Percentiles rank a stretch among this genome's conserved stretches.
Evolutionary conservation across 2,329 filamentous ascomycete genomes (phyloP).

Genomic region (Hymenoscyphus infarciens): DNA sequence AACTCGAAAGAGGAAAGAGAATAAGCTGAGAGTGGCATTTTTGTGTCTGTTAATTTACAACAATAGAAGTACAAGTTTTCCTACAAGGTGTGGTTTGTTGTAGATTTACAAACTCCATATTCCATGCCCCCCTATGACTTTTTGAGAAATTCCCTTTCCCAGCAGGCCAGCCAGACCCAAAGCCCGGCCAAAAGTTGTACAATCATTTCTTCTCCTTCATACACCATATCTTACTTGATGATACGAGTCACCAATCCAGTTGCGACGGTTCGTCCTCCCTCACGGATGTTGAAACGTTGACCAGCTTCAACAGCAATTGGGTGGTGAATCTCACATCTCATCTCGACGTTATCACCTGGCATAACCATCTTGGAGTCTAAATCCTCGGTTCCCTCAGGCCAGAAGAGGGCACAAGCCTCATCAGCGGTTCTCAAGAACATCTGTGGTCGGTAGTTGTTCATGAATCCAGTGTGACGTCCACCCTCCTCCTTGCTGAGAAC

Average conservation of each 20-base stretch:
- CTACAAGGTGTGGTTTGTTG: not conserved
- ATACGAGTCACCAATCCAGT: slow-evolving; percentile 80
- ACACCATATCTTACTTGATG: slow-evolving; percentile 38
- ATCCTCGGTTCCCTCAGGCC: slow-evolving; percentile 80
- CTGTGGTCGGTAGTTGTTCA: slow-evolving; percentile 94
- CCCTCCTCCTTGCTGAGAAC: slow-evolving; percentile 97
- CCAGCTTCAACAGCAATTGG: slow-evolving; percentile 86
- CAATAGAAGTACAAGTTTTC: not conserved
- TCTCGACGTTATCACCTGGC: slow-evolving; percentile 98
- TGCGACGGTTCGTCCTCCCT: slow-evolving; percentile 87
- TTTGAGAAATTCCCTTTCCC: not conserved
- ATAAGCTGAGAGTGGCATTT: slow-evolving; percentile 1
- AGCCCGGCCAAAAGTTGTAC: not conserved
- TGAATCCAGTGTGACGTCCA: slow-evolving; percentile 93
- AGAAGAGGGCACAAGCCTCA: slow-evolving; percentile 72
- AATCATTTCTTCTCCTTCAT: not conserved
- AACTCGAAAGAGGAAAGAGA: not conserved
- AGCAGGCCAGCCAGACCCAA: not conserved
- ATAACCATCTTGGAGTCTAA: slow-evolving; percentile 76
- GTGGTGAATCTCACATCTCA: slow-evolving; percentile 81
- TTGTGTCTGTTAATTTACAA: not conserved
- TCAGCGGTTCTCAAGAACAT: slow-evolving; percentile 93
- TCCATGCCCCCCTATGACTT: not conserved
- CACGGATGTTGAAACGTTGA: slow-evolving; percentile 96
- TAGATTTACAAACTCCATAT: slow-evolving; percentile 2